phyloP scores from a whole-genome alignment of 2,329 filamentous ascomycete species.

The Alternaria angustiovoidea region DNA sequence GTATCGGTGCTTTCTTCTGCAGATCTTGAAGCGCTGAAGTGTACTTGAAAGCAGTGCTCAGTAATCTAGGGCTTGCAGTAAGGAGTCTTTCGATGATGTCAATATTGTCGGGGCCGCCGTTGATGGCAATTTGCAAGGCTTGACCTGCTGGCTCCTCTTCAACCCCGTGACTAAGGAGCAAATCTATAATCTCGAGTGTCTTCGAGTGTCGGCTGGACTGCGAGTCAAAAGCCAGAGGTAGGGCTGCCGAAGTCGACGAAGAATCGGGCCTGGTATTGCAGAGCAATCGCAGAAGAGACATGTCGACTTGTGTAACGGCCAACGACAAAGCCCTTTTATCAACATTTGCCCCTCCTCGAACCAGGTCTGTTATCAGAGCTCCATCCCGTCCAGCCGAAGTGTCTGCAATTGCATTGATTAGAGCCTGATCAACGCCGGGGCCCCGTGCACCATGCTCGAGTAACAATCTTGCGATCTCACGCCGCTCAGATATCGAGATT shows the following conservation, averaged over 20 bases:
- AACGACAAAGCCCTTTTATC: constrained; percentile 36
- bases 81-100: constrained; percentile 44
- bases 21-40: constrained; percentile 32
- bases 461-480: constrained; percentile 31
- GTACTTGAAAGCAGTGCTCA: constrained; percentile 39
- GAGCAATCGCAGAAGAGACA: constrained; percentile 36
- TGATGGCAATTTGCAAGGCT: constrained; percentile 38
- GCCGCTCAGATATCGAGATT: constrained; percentile 32
- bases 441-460: constrained; percentile 40
- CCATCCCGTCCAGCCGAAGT: constrained; percentile 34
- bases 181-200: constrained; percentile 38
- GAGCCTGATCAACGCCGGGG: constrained; percentile 38
- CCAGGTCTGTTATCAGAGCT: constrained; percentile 37
- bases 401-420: constrained; percentile 39
- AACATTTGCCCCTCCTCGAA: constrained; percentile 35
- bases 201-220: constrained; percentile 30
- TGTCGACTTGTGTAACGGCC: constrained; percentile 41
- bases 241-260: constrained; percentile 32
- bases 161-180: constrained; percentile 34
- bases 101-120: constrained; percentile 41
- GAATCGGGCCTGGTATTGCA: constrained; percentile 32
- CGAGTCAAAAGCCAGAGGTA: constrained; percentile 41
- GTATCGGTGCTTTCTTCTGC: constrained; percentile 36
- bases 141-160: constrained; percentile 34
- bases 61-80: constrained; percentile 28